Percentiles rank a stretch among this genome's conserved stretches.
phyloP scores from a whole-genome alignment of 78 protist genomes.

The Cyanophora paradoxa region DNA sequence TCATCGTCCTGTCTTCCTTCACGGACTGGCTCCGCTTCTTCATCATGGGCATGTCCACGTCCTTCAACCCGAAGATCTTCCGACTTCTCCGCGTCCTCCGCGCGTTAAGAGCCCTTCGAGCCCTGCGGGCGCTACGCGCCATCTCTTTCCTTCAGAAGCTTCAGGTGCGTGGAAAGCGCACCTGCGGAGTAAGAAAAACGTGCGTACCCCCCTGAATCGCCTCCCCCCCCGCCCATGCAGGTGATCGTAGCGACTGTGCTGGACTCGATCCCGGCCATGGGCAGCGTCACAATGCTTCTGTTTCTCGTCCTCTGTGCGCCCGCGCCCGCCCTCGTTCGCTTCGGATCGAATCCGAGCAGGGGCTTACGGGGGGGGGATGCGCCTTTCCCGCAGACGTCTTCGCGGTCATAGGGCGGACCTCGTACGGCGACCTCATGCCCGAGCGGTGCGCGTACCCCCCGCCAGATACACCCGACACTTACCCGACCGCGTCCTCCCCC shows the following conservation, averaged over 20 bases:
- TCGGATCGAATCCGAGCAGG: no score
- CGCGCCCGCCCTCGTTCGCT: no score
- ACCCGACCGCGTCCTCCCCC: no score
- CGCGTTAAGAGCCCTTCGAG: constrained; percentile 20
- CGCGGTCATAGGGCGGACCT: constrained; percentile 1
- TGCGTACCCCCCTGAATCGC: no score
- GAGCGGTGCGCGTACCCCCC: no score
- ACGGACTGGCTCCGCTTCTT: background rate
- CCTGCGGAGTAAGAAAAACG: no score
- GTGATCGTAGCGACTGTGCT: constrained; percentile 7
- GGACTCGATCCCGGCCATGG: constrained; percentile 17
- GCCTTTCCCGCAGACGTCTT: constrained; percentile 14
- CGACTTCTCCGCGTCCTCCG: constrained; percentile 21
- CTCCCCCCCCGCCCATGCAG: no score
- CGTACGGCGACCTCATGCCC: background rate
- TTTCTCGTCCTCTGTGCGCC: background rate
- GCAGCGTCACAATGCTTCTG: background rate
- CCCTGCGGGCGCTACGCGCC: constrained; percentile 2
- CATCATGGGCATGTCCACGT: background rate
- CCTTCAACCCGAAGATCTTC: constrained; percentile 6
- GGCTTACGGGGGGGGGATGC: background rate
- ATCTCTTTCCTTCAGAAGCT: constrained; percentile 1
- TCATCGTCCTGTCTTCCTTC: background rate
- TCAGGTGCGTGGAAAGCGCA: no score
- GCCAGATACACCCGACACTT: no score